These are phyloP conservation scores for Moesziomyces antarcticus DNA, from an alignment of 1,284 basidiomycete species.

Conservation along the genomic window DNA sequence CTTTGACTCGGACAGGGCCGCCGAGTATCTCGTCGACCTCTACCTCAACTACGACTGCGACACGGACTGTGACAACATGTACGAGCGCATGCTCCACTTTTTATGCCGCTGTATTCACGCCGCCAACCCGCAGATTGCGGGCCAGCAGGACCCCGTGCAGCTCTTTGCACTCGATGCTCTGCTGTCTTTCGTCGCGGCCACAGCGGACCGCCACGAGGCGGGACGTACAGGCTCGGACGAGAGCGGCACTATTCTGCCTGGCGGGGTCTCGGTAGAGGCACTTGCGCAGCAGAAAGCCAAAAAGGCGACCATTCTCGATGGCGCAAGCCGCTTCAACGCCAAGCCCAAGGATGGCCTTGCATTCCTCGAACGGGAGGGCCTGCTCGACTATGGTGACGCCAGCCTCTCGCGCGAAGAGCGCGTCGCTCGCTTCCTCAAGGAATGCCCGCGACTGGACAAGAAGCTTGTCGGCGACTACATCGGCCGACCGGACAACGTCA, in stretches of 20 bases:
- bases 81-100: conserved; percentile 90
- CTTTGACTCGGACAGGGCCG: conserved; percentile 56
- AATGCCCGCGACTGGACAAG: conserved; percentile 88
- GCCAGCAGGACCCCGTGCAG: conserved; percentile 81
- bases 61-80: conserved; percentile 94
- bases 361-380: conserved; percentile 73
- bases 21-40: conserved; percentile 92
- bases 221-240: conserved; percentile 58
- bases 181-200: conserved; percentile 85
- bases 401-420: conserved; percentile 55
- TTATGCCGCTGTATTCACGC: conserved; percentile 71
- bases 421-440: conserved; percentile 84
- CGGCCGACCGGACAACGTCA: conserved; percentile 86
- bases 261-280: conserved; percentile 70
- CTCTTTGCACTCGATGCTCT: conserved; percentile 89
- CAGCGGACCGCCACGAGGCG: conserved; percentile 82
- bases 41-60: conserved; percentile 98
- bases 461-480: conserved; percentile 93
- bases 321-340: conserved; percentile 88
- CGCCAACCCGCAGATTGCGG: conserved; percentile 78
- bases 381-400: conserved; percentile 73
- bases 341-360: conserved; percentile 94
- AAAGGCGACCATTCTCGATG: conserved; percentile 86
- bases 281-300: conserved; percentile 81
- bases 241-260: conserved; percentile 49